A percentile compares a stretch with the other conserved stretches of the same genome.
These are phyloP conservation scores for Atkinsonella hypoxylon DNA, from an alignment of 2,329 filamentous ascomycete genomes.

Conservation along the genomic window DNA sequence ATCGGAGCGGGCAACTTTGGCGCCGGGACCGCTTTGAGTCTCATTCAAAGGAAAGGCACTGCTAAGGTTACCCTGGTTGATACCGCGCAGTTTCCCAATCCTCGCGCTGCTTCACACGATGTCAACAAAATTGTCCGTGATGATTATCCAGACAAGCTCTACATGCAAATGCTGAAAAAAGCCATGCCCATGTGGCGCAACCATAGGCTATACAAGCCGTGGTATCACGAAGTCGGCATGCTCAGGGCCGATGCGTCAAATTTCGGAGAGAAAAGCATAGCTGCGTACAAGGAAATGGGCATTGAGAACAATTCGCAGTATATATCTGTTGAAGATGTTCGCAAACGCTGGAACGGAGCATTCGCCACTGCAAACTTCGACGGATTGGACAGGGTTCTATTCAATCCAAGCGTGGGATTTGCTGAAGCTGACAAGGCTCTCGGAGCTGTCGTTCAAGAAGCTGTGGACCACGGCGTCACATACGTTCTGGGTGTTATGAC, in stretches of 20 bases:
- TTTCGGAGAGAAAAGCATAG: constrained; percentile 32
- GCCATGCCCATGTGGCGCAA: constrained; percentile 28
- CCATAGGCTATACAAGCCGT: constrained; percentile 37
- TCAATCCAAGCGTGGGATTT: constrained; percentile 48
- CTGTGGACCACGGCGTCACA: constrained; percentile 40
- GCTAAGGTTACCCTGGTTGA: constrained; percentile 25
- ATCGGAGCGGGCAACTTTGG: constrained; percentile 33
- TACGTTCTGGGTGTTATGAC: constrained; percentile 40
- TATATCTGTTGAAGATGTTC: constrained; percentile 38
- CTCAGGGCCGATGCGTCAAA: constrained; percentile 26
- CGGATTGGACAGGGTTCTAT: constrained; percentile 40
- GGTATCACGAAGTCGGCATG: constrained; percentile 49
- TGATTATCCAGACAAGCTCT: constrained; percentile 28
- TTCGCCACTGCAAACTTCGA: constrained; percentile 46
- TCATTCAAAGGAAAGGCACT: constrained; percentile 17
- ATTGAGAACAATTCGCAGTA: constrained; percentile 28
- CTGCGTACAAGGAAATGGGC: constrained; percentile 22
- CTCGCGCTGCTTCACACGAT: constrained; percentile 33
- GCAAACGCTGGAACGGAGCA: constrained; percentile 40
- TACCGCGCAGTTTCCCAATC: constrained; percentile 23
- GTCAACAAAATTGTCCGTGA: constrained; percentile 32
- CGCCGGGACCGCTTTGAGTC: constrained; percentile 27
- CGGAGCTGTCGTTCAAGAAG: constrained; percentile 38
- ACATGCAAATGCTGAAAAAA: constrained; percentile 27
- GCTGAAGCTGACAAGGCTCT: constrained; percentile 46